A percentile compares a stretch with the other conserved stretches of the same genome.
Evolutionary conservation across 345 rosid species (phyloP).

Genomic region (Noccaea caerulescens): DNA sequence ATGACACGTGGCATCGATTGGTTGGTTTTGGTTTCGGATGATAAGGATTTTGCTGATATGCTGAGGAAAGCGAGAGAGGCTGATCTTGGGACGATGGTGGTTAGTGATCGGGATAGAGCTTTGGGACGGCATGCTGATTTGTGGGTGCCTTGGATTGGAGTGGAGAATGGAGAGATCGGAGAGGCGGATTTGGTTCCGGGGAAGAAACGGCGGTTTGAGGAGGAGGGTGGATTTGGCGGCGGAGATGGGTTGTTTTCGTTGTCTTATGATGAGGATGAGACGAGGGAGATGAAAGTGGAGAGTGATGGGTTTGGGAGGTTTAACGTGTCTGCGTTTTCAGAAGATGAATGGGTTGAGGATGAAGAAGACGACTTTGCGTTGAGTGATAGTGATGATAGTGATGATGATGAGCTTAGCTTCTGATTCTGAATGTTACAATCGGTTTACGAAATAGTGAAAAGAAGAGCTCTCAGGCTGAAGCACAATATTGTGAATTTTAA

Average conservation of each 20-base stretch:
- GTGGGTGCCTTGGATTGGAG: conserved; percentile 90
- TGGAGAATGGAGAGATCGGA: conserved; percentile 72
- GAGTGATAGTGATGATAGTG: conserved; percentile 54
- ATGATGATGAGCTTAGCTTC: conserved; percentile 37
- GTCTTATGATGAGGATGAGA: conserved; percentile 51
- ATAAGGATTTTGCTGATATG: conserved; percentile 76
- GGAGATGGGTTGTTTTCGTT: conserved; percentile 55
- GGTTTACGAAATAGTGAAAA: conserved; percentile 4
- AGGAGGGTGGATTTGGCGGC: conserved; percentile 34
- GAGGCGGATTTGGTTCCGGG: conserved; percentile 75
- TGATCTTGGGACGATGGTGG: conserved; percentile 78
- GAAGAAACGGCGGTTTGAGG: conserved; percentile 45
- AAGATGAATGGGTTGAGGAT: conserved; percentile 66
- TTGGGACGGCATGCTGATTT: conserved; percentile 78
- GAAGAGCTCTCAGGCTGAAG: conserved; percentile 15
- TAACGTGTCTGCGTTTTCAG: conserved; percentile 67
- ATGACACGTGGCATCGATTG: conserved; percentile 89
- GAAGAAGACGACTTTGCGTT: conserved; percentile 48
- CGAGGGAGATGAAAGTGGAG: conserved; percentile 52
- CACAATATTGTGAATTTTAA: background rate
- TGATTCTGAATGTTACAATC: conserved; percentile 21
- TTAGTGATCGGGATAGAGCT: conserved; percentile 71
- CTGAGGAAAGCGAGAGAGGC: conserved; percentile 79
- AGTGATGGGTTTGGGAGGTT: conserved; percentile 54
- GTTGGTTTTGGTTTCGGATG: conserved; percentile 86